Conservation (phyloP, 108 stramenopile species). For the Conticribra guillardii region DNA sequence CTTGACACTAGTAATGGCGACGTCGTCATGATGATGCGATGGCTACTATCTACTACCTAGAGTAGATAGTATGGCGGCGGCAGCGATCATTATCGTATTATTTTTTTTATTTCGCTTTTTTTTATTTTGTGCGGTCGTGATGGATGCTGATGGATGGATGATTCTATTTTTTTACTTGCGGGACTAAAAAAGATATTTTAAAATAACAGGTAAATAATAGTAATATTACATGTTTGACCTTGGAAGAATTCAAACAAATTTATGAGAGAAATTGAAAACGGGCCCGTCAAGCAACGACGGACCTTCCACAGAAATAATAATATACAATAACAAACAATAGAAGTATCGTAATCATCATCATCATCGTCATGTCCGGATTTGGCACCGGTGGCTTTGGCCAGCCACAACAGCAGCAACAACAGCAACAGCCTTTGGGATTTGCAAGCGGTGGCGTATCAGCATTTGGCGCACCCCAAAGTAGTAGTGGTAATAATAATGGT, state of each 20-base stretch:
- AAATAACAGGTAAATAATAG: no score
- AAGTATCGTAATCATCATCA: no score
- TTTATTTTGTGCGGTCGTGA: neutral
- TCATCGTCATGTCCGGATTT: neutral
- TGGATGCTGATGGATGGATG: neutral
- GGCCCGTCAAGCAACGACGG: no score
- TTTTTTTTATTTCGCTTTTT: neutral
- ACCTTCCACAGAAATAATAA: no score
- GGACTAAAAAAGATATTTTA: no score
- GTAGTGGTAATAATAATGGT: no score
- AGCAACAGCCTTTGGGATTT: neutral
- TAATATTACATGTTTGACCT: no score
- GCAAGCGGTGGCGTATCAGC: neutral
- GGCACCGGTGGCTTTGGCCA: neutral
- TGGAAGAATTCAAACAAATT: no score
- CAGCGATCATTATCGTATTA: constrained; percentile 32
- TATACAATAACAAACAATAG: no score
- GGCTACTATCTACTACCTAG: no score
- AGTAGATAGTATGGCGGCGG: neutral
- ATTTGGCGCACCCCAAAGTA: neutral
- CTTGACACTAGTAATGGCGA: no score
- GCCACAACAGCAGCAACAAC: neutral
- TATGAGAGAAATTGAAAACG: no score
- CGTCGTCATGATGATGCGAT: constrained; percentile 12
- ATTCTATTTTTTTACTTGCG: neutral